Conservation (phyloP, 306 rosid genomes). For the Alnus glutinosa region DNA sequence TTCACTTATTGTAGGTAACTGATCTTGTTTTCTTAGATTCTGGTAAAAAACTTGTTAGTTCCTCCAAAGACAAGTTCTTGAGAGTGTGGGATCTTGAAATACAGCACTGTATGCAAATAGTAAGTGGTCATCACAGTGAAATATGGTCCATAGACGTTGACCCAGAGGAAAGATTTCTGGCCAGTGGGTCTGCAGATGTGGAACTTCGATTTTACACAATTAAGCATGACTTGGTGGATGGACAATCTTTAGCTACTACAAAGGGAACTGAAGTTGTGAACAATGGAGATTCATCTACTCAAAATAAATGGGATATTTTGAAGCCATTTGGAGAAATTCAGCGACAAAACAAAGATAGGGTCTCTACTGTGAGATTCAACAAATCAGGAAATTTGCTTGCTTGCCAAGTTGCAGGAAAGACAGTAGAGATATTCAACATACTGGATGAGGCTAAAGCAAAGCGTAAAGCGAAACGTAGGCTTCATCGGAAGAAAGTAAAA, state of each 20-base stretch:
- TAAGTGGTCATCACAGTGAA: conserved; percentile 93
- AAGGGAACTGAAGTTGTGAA: conserved; percentile 31
- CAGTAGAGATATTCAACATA: conserved; percentile 72
- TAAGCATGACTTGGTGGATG: conserved; percentile 51
- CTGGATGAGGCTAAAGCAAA: conserved; percentile 83
- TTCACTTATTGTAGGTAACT: conserved; percentile 65
- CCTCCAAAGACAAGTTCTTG: conserved; percentile 90
- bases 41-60: conserved; percentile 79
- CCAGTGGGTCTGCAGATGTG: conserved; percentile 83
- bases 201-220: conserved; percentile 81
- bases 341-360: conserved; percentile 81
- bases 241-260: conserved; percentile 32
- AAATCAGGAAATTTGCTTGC: conserved; percentile 83
- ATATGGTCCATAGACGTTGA: conserved; percentile 89
- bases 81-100: conserved; percentile 99
- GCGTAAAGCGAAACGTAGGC: conserved; percentile 84
- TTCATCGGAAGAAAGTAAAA: conserved; percentile 81
- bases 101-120: conserved; percentile 95
- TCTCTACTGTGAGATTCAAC: conserved; percentile 76
- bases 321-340: conserved; percentile 82
- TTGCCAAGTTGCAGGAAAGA: conserved; percentile 91
- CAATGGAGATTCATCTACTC: conserved; percentile 39
- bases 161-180: conserved; percentile 70
- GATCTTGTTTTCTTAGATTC: conserved; percentile 73
- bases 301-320: conserved; percentile 78